Evolutionary conservation across 1,139 yeast genomes (phyloP), one percentile per base, ranked within the genome.

Genomic region (Arxiozyma bovina): DNA sequence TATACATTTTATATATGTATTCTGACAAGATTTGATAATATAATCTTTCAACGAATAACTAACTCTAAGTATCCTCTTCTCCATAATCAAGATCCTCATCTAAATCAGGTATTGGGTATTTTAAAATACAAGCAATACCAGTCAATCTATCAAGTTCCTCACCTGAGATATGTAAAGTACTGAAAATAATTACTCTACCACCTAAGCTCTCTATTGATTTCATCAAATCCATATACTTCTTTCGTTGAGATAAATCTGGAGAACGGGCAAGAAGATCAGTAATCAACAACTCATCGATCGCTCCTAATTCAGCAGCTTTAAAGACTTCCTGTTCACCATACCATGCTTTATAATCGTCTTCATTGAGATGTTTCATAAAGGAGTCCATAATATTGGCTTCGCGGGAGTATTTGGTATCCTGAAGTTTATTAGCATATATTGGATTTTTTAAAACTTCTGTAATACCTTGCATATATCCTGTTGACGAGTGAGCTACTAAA

Each of bases 391-490:
- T 74, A 17, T 75, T 67, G 5, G 84, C 83, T 63, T 93, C 96
- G 56, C 79, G 79, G 18, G 94, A 87, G 66, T 83, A 93, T 63
- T 89, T 87, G 1, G 98, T 90, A 63, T 89, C 89, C 27, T 85
- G 74, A 55, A 93, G 74, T 63, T 77, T 79, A 56, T 81, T 79
- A 58, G 79, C 79, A 49, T 91, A 81, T 22, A 80, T 78, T 0
- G 89, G 87, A 58, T 82, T 83, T 63, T 82, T 82, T 64, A 93
- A 71, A 1, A 85, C 90, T 68, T 93, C 99, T 55, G 88, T 90
- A 46, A 93, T 77, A 1, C 97, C 95, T 70, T 91, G 97, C 46
- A 93, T 73, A 67, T 88, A 93, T 0, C 99, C 99, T 0, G 97
- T 87, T 1, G 96, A 88, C 4, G 94, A 80, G 66, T 88, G 96